These are phyloP conservation scores for Vinca minor DNA, from an alignment of 257 asterid genomes.

Conservation along the genomic window DNA sequence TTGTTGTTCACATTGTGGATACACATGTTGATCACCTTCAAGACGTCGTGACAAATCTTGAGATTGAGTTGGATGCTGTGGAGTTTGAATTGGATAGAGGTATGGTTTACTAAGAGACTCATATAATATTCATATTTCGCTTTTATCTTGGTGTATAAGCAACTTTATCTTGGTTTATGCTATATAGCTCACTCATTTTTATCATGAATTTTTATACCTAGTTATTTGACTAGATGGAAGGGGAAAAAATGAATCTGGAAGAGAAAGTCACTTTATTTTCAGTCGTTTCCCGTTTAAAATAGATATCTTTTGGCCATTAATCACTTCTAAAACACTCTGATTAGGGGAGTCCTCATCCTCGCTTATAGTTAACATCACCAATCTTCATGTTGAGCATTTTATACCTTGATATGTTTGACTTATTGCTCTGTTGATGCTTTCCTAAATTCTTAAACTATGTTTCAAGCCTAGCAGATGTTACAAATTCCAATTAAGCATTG, in stretches of 20 bases:
- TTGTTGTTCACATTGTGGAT: constrained; percentile 78
- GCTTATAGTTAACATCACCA: background rate
- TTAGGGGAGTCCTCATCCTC: background rate
- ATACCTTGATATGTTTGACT: background rate
- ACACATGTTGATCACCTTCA: constrained; percentile 97
- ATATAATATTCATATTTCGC: background rate
- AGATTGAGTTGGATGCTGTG: constrained; percentile 79
- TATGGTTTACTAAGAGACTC: constrained; percentile 13
- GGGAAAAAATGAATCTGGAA: too few species aligned
- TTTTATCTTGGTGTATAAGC: too few species aligned
- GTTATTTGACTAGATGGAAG: too few species aligned
- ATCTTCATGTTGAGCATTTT: background rate
- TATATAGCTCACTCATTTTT: too few species aligned
- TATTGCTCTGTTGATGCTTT: background rate
- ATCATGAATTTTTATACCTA: too few species aligned
- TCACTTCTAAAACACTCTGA: background rate
- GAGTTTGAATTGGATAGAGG: constrained; percentile 91
- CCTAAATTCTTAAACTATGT: background rate
- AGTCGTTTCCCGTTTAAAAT: background rate
- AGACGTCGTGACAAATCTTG: constrained; percentile 81
- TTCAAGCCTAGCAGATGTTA: background rate
- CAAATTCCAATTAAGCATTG: background rate
- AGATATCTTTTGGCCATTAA: background rate
- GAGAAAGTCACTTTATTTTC: background rate
- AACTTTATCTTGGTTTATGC: too few species aligned